phyloP scores from a whole-genome alignment of 1,139 yeast genomes.

The Sugiyamaella castrensis region DNA sequence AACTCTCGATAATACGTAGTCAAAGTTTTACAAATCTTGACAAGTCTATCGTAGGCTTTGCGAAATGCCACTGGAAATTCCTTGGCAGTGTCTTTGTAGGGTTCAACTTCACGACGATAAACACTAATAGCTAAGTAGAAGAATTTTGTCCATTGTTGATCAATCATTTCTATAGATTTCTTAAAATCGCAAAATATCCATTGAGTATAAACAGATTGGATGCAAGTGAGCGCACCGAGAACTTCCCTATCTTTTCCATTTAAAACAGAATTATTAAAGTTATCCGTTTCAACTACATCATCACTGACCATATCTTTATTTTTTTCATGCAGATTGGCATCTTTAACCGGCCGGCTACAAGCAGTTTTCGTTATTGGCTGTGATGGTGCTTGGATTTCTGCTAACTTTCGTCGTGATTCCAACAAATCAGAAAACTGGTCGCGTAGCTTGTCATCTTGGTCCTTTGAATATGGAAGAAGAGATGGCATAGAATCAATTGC shows the following conservation, averaged over 20 bases:
- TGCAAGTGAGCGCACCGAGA: constrained; percentile 18
- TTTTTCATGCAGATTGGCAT: too few relatives aligned
- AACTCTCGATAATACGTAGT: constrained; percentile 19
- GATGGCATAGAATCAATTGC: too few relatives aligned
- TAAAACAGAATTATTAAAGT: background rate
- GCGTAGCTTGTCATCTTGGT: too few relatives aligned
- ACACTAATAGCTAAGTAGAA: constrained; percentile 14
- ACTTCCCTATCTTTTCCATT: constrained; percentile 17
- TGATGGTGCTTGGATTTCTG: too few relatives aligned
- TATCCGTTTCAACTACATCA: too few relatives aligned
- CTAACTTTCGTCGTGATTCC: too few relatives aligned
- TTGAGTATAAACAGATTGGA: constrained; percentile 17
- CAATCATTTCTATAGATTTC: constrained; percentile 12
- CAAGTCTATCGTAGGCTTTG: constrained; percentile 17
- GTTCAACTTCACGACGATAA: constrained; percentile 17
- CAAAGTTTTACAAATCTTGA: constrained; percentile 21
- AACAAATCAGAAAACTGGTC: too few relatives aligned
- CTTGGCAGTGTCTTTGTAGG: background rate
- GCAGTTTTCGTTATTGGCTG: too few relatives aligned
- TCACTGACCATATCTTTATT: too few relatives aligned
- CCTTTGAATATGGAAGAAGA: too few relatives aligned
- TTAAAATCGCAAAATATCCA: constrained; percentile 18
- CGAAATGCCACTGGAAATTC: constrained; percentile 13
- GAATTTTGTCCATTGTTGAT: constrained; percentile 19
- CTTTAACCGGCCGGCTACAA: too few relatives aligned